Conservation (phyloP, 2,329 filamentous ascomycete genomes). For the Furcasterigmium furcatum region DNA sequence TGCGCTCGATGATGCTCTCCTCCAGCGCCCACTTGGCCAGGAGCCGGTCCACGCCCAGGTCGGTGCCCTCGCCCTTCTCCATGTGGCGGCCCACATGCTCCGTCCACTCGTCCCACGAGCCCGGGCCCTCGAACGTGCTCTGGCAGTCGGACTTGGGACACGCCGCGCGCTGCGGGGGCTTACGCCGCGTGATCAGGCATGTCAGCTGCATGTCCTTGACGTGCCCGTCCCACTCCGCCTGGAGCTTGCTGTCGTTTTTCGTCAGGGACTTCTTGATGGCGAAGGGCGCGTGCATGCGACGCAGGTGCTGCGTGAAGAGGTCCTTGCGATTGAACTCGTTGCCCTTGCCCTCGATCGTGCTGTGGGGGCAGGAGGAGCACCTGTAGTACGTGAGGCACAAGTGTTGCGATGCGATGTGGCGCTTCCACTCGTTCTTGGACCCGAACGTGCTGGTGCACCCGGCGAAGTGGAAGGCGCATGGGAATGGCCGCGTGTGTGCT, state of each 20-base stretch:
- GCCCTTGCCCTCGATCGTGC: slow-evolving; percentile 50
- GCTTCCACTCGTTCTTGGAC: slow-evolving; percentile 97
- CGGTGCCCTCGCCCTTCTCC: slow-evolving; percentile 65
- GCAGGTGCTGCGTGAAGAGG: slow-evolving; percentile 89
- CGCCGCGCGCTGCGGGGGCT: slow-evolving; percentile 67
- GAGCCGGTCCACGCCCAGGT: slow-evolving; percentile 54
- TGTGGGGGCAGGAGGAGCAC: slow-evolving; percentile 58
- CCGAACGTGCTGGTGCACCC: slow-evolving; percentile 81
- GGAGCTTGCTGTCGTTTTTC: slow-evolving; percentile 56
- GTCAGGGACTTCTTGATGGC: slow-evolving; percentile 56
- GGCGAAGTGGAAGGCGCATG: slow-evolving; percentile 81
- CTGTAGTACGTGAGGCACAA: slow-evolving; percentile 66
- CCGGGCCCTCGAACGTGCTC: slow-evolving; percentile 65
- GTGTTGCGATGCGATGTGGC: slow-evolving; percentile 89
- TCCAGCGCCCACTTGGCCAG: slow-evolving; percentile 61
- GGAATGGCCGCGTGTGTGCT: slow-evolving; percentile 71
- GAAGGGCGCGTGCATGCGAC: slow-evolving; percentile 84
- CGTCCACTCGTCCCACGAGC: slow-evolving; percentile 85
- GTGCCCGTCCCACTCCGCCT: slow-evolving; percentile 60
- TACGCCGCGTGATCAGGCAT: slow-evolving; percentile 68
- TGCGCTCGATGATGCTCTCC: slow-evolving; percentile 59
- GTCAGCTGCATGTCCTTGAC: slow-evolving; percentile 69
- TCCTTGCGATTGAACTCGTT: slow-evolving; percentile 92
- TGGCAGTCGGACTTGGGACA: slow-evolving; percentile 72
- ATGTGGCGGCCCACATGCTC: slow-evolving; percentile 91